These are phyloP conservation scores for Lodderomyces elongisporus DNA, from an alignment of 1,139 yeast species.

Conservation along the genomic window DNA sequence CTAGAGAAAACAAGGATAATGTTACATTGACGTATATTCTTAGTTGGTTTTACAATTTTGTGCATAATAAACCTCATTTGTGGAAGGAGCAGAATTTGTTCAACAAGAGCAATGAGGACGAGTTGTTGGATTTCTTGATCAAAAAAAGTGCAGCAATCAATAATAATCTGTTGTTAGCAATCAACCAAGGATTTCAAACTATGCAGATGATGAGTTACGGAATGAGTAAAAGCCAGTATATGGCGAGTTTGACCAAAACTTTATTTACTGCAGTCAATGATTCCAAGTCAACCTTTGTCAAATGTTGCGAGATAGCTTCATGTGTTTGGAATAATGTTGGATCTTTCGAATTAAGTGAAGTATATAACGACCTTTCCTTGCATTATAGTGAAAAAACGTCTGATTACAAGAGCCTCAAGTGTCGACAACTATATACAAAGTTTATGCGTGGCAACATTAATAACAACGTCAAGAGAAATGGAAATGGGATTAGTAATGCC, in stretches of 20 bases:
- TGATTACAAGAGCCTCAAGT: constrained; percentile 34
- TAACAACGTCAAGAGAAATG: constrained; percentile 23
- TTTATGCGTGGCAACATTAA: constrained; percentile 39
- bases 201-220: constrained; percentile 50
- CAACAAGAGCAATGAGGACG: constrained; percentile 45
- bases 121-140: constrained; percentile 59
- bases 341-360: constrained; percentile 36
- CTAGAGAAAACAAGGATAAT: constrained; percentile 78
- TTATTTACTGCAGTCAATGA: constrained; percentile 48
- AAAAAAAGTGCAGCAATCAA: constrained; percentile 52
- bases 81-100: constrained; percentile 39
- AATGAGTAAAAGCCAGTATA: constrained; percentile 36
- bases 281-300: constrained; percentile 32
- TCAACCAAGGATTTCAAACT: constrained; percentile 58
- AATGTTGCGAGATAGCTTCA: constrained; percentile 42
- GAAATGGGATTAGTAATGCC: constrained; percentile 28
- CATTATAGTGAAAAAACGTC: constrained; percentile 30
- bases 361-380: constrained; percentile 43
- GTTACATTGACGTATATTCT: constrained; percentile 70
- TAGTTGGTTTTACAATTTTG: constrained; percentile 72
- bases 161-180: constrained; percentile 49
- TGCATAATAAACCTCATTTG: constrained; percentile 61
- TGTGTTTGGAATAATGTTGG: constrained; percentile 53
- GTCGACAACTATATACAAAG: constrained; percentile 32
- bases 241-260: constrained; percentile 54